Conservation (phyloP, 805 yeast species). For the Vanderwaltozyma verrucispora region DNA sequence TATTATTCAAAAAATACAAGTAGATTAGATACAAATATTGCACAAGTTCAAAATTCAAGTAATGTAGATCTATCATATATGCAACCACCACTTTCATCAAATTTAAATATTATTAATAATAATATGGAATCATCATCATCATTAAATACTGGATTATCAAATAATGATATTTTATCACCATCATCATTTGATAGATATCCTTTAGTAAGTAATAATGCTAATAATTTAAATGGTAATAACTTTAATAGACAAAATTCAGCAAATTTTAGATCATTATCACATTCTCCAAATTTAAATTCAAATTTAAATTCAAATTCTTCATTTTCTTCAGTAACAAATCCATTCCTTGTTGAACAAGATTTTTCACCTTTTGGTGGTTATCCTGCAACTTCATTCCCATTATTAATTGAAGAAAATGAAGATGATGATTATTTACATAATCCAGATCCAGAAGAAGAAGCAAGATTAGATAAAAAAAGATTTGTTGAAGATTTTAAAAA, state of each 20-base stretch:
- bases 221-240: constrained; percentile 1
- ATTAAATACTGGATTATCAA: constrained; percentile 3
- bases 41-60: constrained; percentile 1
- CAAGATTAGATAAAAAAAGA: constrained; percentile 65
- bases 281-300: not conserved
- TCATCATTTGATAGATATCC: constrained; percentile 64
- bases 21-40: no score
- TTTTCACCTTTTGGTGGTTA: constrained; percentile 94
- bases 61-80: not conserved
- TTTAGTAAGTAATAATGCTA: constrained; percentile 42
- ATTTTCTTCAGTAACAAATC: constrained; percentile 5
- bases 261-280: constrained; percentile 1
- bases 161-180: constrained; percentile 30
- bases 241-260: no score
- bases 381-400: constrained; percentile 87
- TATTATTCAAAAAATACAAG: constrained; percentile 24
- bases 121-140: not conserved
- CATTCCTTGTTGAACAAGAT: constrained; percentile 49
- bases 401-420: constrained; percentile 86
- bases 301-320: not conserved
- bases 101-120: no score
- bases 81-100: not conserved
- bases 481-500: constrained; percentile 52
- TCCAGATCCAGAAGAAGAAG: constrained; percentile 92
- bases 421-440: constrained; percentile 92